Evolutionary conservation across 1,284 basidiomycete species (phyloP).

Genomic region (Cutaneotrichosporon spelunceum): DNA sequence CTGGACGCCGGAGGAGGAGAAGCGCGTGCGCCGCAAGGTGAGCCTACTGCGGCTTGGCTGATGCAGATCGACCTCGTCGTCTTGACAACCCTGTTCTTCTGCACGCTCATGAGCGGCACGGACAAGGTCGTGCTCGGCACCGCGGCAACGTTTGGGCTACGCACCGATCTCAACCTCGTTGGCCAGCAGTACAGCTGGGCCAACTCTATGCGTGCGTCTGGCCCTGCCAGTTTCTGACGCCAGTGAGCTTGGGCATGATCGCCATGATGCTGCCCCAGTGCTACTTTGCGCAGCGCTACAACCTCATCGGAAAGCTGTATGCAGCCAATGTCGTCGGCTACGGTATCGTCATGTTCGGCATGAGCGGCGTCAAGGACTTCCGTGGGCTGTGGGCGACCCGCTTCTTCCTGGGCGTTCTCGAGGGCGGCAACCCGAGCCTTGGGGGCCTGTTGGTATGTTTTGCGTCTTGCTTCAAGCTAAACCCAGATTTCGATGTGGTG

Average conservation of each 20-base stretch:
- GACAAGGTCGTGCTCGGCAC: slow-evolving; percentile 35
- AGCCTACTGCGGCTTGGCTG: too few relatives aligned
- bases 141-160: slow-evolving; percentile 40
- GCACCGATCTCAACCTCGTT: slow-evolving; percentile 16
- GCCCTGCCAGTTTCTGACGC: background rate
- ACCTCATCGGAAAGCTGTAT: slow-evolving; percentile 7
- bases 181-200: slow-evolving; percentile 29
- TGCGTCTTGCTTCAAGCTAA: background rate
- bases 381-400: slow-evolving; percentile 22
- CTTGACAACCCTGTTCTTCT: slow-evolving; percentile 19
- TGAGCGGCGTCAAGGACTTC: slow-evolving; percentile 8
- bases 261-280: background rate
- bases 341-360: slow-evolving; percentile 23
- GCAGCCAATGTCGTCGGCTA: slow-evolving; percentile 20
- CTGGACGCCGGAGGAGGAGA: slow-evolving; percentile 30
- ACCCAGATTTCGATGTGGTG: slow-evolving; percentile 32
- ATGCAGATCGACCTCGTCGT: slow-evolving; percentile 27
- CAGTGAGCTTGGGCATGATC: background rate
- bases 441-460: slow-evolving; percentile 1
- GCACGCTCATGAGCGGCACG: slow-evolving; percentile 11
- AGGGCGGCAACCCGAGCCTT: slow-evolving; percentile 12
- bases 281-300: background rate
- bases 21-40: slow-evolving; percentile 19
- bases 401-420: slow-evolving; percentile 27
- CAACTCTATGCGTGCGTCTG: slow-evolving; percentile 23